phyloP scores from a whole-genome alignment of 169 alveolate species.

The Plasmodium gonderi region DNA sequence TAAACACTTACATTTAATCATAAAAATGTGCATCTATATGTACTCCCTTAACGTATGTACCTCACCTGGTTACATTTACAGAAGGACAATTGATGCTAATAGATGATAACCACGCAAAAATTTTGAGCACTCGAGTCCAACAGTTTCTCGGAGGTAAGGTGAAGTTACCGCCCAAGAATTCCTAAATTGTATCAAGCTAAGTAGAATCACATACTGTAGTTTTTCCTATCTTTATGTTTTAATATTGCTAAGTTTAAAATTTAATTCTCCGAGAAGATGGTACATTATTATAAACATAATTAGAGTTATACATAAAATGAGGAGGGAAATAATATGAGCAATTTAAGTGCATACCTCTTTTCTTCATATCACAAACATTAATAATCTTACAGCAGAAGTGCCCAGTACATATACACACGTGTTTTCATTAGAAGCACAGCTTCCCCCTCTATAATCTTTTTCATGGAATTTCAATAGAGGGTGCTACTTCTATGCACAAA shows the following conservation, averaged over 20 bases:
- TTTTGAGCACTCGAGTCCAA: neutral
- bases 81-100: conserved; percentile 42
- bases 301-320: neutral
- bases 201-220: neutral
- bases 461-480: no score
- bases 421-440: neutral
- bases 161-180: neutral
- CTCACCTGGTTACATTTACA: neutral
- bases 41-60: neutral
- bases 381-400: no score
- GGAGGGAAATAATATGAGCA: neutral
- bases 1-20: neutral
- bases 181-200: neutral
- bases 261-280: neutral
- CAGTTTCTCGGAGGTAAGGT: conserved; percentile 24
- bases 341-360: neutral
- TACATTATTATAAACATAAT: neutral
- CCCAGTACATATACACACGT: neutral
- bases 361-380: neutral
- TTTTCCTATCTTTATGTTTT: neutral
- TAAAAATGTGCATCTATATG: neutral
- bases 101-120: neutral
- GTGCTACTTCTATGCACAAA: neutral
- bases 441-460: neutral
- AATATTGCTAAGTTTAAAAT: neutral